These are phyloP conservation scores for Asclepias syriaca DNA, from an alignment of 257 asterid species.

Conservation along the genomic window DNA sequence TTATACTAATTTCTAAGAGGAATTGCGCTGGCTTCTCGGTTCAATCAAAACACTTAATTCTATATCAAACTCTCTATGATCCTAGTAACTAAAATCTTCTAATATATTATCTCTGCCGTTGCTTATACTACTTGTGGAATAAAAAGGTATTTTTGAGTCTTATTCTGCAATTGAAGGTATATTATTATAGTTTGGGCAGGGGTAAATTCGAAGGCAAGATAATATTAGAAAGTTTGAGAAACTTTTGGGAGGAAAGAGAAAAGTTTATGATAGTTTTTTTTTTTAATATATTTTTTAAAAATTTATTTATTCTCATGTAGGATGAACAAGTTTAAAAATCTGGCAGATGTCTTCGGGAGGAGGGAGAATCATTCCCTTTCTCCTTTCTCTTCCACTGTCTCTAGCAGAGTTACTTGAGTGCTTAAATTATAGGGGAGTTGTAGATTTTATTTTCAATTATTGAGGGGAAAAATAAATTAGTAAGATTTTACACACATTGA, in stretches of 20 bases:
- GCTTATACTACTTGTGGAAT: not conserved
- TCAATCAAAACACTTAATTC: not conserved
- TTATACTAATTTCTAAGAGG: not conserved
- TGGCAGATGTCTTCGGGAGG: too few species aligned
- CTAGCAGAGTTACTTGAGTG: not conserved
- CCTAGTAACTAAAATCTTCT: not conserved
- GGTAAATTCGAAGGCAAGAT: not conserved
- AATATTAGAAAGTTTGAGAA: not conserved
- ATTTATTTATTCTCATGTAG: not conserved
- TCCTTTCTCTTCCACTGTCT: not conserved
- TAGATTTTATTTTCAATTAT: not conserved
- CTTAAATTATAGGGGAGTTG: not conserved
- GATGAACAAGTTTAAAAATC: not conserved
- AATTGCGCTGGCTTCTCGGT: not conserved
- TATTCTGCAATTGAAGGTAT: not conserved
- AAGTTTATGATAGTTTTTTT: not conserved
- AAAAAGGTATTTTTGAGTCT: not conserved
- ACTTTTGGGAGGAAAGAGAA: not conserved
- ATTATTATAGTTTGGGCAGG: not conserved
- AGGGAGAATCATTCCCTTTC: not conserved
- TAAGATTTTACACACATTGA: not conserved
- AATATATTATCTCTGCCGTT: not conserved
- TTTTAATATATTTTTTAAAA: too few species aligned
- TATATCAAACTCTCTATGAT: not conserved
- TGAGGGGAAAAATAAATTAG: not conserved